Evolutionary conservation across 345 rosid species (phyloP).

Genomic region (Hevea brasiliensis): DNA sequence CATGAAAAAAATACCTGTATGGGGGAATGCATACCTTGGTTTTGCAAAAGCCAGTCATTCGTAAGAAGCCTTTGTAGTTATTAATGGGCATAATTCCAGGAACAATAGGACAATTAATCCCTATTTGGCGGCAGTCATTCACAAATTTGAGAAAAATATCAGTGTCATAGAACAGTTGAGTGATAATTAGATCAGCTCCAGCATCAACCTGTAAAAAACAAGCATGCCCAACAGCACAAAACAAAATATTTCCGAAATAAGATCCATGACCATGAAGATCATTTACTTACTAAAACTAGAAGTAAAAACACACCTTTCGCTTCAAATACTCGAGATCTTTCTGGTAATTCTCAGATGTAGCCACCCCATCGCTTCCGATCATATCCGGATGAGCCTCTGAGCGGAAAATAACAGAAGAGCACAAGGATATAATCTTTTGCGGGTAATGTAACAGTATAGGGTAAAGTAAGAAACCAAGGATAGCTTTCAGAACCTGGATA

Average conservation of each 20-base stretch:
- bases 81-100: slow-evolving; percentile 98
- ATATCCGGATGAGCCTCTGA: slow-evolving; percentile 95
- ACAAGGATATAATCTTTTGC: background rate
- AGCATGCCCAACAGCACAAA: slow-evolving; percentile 18
- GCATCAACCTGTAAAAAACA: slow-evolving; percentile 76
- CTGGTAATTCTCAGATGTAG: slow-evolving; percentile 65
- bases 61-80: slow-evolving; percentile 86
- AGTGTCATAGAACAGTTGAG: slow-evolving; percentile 90
- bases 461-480: background rate
- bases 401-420: background rate
- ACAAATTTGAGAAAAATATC: slow-evolving; percentile 89
- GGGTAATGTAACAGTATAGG: background rate
- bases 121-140: slow-evolving; percentile 87
- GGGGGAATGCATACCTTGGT: slow-evolving; percentile 55
- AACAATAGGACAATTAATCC: slow-evolving; percentile 83
- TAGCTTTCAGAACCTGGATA: slow-evolving; percentile 64
- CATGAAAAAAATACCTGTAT: background rate
- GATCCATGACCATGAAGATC: background rate
- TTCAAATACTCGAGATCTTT: slow-evolving; percentile 87
- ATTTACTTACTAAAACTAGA: background rate
- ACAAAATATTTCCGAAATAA: background rate
- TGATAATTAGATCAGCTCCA: slow-evolving; percentile 86
- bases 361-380: slow-evolving; percentile 69
- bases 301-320: slow-evolving; percentile 55
- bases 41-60: slow-evolving; percentile 97